These are phyloP conservation scores for Trichosporon inkin DNA, from an alignment of 1,284 basidiomycete species.

Conservation along the genomic window DNA sequence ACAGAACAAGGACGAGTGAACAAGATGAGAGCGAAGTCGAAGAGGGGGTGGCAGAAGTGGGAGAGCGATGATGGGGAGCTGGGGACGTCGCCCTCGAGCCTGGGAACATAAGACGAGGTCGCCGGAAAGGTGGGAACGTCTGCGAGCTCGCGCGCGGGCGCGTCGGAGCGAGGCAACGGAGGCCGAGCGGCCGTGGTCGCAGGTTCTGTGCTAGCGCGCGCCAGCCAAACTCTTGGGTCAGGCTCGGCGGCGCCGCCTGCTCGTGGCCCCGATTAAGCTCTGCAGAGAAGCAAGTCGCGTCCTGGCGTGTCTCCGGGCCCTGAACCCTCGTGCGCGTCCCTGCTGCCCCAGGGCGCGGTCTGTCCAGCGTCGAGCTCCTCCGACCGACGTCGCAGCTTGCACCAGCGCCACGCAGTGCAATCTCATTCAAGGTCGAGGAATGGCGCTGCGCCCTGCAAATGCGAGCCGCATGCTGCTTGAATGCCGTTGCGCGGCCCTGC, in stretches of 20 bases:
- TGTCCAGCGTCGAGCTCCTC: neutral
- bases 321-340: neutral
- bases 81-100: neutral
- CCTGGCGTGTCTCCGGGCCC: neutral
- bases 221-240: neutral
- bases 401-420: neutral
- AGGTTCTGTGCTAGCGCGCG: too few species aligned
- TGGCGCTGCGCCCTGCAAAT: neutral
- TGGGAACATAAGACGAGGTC: too few species aligned
- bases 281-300: slow-evolving; percentile 6
- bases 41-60: neutral
- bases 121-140: too few species aligned
- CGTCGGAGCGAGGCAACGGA: too few species aligned
- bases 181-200: too few species aligned
- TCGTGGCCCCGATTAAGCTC: too few species aligned
- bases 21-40: neutral
- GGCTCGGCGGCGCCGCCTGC: too few species aligned
- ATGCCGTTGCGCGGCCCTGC: neutral
- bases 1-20: neutral
- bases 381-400: neutral
- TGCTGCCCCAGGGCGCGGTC: neutral
- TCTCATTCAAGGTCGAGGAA: neutral
- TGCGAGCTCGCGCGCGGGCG: too few species aligned
- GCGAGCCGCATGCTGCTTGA: neutral
- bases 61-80: neutral